phyloP scores from a whole-genome alignment of 441 rosid genomes.

The Euphorbia schlechtendalii region DNA sequence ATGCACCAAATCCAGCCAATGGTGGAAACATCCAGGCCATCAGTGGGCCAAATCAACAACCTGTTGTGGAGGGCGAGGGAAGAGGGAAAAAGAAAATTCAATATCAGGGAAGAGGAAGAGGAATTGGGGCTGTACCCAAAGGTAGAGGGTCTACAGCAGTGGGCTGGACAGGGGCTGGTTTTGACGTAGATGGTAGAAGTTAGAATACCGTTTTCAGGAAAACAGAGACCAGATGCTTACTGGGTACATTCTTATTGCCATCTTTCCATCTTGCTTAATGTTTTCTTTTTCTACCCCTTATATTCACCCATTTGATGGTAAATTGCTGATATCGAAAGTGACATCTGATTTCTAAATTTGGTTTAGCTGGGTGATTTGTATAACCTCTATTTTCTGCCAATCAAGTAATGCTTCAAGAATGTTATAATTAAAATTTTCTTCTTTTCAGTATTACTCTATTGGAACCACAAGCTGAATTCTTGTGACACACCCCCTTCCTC shows the following conservation, averaged over 20 bases:
- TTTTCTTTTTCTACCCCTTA: background rate
- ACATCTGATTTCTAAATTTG: too few relatives aligned
- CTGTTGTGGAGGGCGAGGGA: constrained; percentile 42
- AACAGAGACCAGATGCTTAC: constrained; percentile 13
- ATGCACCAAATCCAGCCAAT: constrained; percentile 32
- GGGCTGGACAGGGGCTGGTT: constrained; percentile 93
- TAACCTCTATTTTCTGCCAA: constrained; percentile 4
- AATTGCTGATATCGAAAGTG: constrained; percentile 13
- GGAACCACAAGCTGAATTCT: constrained; percentile 7
- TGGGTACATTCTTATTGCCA: constrained; percentile 25
- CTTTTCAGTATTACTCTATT: background rate
- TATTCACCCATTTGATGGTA: constrained; percentile 19
- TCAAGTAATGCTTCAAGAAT: constrained; percentile 6
- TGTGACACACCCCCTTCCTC: background rate
- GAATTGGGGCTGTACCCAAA: constrained; percentile 49
- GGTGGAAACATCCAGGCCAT: constrained; percentile 22
- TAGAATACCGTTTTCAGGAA: constrained; percentile 25
- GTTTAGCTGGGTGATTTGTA: background rate
- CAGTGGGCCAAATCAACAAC: constrained; percentile 36
- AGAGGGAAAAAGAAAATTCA: constrained; percentile 56
- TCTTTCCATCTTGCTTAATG: constrained; percentile 4
- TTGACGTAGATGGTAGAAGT: constrained; percentile 72
- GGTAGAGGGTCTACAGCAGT: constrained; percentile 47
- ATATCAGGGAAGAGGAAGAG: constrained; percentile 61
- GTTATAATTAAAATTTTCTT: constrained; percentile 8